Evolutionary conservation across 805 yeast genomes (phyloP), one percentile per base, ranked within the genome.

Genomic region (Blastobotrys parvus): DNA sequence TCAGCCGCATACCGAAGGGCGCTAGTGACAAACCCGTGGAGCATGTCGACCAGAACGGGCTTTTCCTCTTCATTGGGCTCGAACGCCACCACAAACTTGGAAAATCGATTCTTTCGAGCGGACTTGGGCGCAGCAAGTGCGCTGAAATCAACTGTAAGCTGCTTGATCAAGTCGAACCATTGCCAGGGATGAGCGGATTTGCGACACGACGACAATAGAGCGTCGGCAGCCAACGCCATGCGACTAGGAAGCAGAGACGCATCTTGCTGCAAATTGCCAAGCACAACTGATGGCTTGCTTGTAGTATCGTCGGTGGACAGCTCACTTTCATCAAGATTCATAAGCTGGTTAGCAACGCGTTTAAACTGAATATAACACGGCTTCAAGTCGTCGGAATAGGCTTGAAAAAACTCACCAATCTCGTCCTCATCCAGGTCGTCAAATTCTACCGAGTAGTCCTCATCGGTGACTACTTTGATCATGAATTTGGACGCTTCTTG

Each of bases 401-500:
- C 29, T 25, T 7, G 11, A 11, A 8, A 25, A 25, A 25, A 25
- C 7, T 7, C 29, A 25, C 10, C 7, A 25, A 25, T 25, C 29
- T 25, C 29, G 11, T 25, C 29, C 29, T 25, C 29, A 25, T 25
- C 29, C 29, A 25, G 11, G 11, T 25, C 29, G 29, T 11, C 29
- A 25, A 25, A 25, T 25, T 25, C 29, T 11, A 8, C 29, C 11
- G 29, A 7, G 11, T 25, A 25, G 29, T 25, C 29, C 11, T 25
- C 29, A 25, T 25, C 29, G 11, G 29, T 25, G 29, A 25, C 29
- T 11, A 11, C 7, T 25, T 25, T 25, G 29, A 25, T 16, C 16
- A 66, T 44, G 50, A 84, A 78, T 46, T 67, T 76, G 8, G 82
- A 75, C 8, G 78, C 65, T 41, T 81, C 80, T 16, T 64, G 55